Evolutionary conservation across 179 eudicot genomes (phyloP), one percentile per base, ranked within the genome.

Genomic region (Drosera spatulata): DNA sequence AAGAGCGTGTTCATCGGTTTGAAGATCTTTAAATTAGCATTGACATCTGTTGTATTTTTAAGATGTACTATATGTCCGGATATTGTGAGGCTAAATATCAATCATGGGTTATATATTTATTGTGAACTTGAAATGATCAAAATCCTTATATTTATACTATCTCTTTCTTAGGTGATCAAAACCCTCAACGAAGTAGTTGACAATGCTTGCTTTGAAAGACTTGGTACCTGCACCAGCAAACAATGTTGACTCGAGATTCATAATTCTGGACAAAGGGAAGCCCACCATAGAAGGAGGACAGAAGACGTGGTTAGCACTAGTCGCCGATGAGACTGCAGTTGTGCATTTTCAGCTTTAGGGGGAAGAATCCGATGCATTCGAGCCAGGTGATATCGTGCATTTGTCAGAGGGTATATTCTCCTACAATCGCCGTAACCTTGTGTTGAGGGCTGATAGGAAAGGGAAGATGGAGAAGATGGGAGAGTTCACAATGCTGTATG

Each of bases 331-430:
- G 74, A 83, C 95, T 33, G 97, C 95, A 9, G 74, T 96, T 0
- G 89, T 88, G 56, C 91, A 88, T 69, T 91, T 88, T 65, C 97
- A 85, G 73, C 65, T 91, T 3, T 88, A 96, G 97, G 94, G 85
- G 15, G 76, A 61, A 8, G 97, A 87, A 63, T 83, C 90, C 54
- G 91, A 87, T 54, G 86, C 81, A 5, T 85, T 85, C 50, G 76
- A 88, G 74, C 73, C 88, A 0, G 86, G 96, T 38, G 97, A 85
- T 40, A 84, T 88, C 4, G 61, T 87, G 7, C 63, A 60, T 38
- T 70, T 87, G 50, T 37, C 72, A 3, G 77, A 74, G 40, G 96
- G 87, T 41, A 88, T 91, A 53, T 91, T 91, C 63, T 88, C 97
- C 10, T 88, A 67, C 69, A 79, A 75, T 53, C 76, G 85, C 14